Percentiles rank a stretch among this genome's conserved stretches.
These are phyloP conservation scores for Rickenella mellea DNA, from an alignment of 768 basidiomycete species.

Conservation along the genomic window DNA sequence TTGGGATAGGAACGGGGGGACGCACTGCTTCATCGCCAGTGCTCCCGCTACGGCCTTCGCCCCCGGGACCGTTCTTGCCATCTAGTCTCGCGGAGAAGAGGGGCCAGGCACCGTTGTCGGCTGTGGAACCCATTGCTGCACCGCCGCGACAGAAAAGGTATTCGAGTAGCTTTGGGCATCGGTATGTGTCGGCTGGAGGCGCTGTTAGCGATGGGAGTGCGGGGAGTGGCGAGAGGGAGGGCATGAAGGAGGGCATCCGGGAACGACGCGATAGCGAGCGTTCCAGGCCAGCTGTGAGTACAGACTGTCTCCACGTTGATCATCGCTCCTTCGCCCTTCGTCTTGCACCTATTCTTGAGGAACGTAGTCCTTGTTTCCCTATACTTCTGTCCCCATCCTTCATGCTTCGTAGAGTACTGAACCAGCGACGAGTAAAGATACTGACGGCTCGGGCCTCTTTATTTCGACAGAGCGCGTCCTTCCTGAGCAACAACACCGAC, in stretches of 20 bases:
- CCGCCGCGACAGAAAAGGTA: constrained; percentile 44
- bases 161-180: constrained; percentile 70
- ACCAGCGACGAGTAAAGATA: neutral
- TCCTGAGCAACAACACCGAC: constrained; percentile 42
- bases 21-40: constrained; percentile 17
- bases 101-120: constrained; percentile 20
- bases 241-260: constrained; percentile 16
- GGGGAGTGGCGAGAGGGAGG: constrained; percentile 31
- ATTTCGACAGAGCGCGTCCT: constrained; percentile 27
- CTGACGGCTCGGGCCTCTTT: neutral
- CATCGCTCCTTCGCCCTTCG: neutral
- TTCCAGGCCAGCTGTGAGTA: too few species aligned
- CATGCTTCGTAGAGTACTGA: neutral
- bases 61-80: constrained; percentile 23
- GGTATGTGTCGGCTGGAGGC: constrained; percentile 39
- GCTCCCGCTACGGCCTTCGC: constrained; percentile 29
- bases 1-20: neutral
- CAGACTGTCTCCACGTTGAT: too few species aligned
- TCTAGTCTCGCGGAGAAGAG: constrained; percentile 33
- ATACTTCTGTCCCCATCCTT: neutral
- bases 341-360: neutral
- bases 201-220: constrained; percentile 21
- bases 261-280: too few species aligned
- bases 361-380: too few species aligned
- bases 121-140: constrained; percentile 17